A percentile compares a stretch with the other conserved stretches of the same genome.
Conservation (phyloP, 495 filamentous ascomycete species). For the Lepraria neglecta region DNA sequence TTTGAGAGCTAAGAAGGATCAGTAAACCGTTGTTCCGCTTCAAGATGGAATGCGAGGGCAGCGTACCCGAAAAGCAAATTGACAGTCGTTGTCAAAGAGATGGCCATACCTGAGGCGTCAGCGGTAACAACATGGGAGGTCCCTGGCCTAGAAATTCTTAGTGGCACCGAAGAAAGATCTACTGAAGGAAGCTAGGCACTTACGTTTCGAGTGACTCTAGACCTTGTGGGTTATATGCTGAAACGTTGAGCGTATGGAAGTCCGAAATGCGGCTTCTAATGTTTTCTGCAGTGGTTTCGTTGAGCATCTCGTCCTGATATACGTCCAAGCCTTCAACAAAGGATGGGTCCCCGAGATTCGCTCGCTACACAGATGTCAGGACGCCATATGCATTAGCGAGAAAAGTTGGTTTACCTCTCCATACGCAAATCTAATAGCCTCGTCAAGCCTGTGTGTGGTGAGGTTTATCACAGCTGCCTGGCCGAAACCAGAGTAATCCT, state of each 20-base stretch:
- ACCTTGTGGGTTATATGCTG: slow-evolving; percentile 62
- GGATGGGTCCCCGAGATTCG: slow-evolving; percentile 68
- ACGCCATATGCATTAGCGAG: background rate
- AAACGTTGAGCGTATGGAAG: slow-evolving; percentile 55
- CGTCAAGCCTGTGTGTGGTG: slow-evolving; percentile 73
- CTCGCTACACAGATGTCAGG: slow-evolving; percentile 39
- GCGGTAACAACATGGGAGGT: slow-evolving; percentile 70
- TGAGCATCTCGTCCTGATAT: slow-evolving; percentile 63
- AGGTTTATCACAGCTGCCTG: slow-evolving; percentile 47
- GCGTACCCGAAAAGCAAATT: slow-evolving; percentile 66
- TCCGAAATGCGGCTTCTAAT: slow-evolving; percentile 67
- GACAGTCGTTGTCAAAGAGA: slow-evolving; percentile 73
- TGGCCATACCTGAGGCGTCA: slow-evolving; percentile 61
- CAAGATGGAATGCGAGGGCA: background rate
- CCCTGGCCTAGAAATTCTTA: slow-evolving; percentile 44
- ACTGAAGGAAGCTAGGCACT: slow-evolving; percentile 14
- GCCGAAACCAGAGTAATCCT: slow-evolving; percentile 60
- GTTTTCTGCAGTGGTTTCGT: slow-evolving; percentile 45
- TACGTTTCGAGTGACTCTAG: slow-evolving; percentile 56
- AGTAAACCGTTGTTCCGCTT: background rate
- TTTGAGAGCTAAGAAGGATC: slow-evolving; percentile 41
- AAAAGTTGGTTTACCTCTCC: slow-evolving; percentile 44
- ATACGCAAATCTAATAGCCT: slow-evolving; percentile 84
- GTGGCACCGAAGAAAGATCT: background rate
- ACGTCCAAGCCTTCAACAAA: slow-evolving; percentile 59